These are phyloP conservation scores for Skeletonema marinoi DNA, from an alignment of 108 stramenopile genomes.

Conservation along the genomic window DNA sequence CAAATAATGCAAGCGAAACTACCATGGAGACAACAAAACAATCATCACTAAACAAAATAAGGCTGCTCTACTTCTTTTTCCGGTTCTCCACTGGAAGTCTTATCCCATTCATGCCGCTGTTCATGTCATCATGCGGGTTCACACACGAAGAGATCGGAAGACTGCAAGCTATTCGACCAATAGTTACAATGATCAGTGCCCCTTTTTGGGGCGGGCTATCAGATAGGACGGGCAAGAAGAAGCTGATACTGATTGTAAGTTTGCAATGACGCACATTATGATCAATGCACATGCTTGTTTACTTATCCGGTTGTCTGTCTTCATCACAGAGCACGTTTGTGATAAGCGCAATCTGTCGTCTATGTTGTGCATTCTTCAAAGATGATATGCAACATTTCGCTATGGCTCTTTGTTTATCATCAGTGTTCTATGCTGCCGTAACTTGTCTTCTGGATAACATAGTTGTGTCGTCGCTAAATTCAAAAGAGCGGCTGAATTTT, in stretches of 20 bases:
- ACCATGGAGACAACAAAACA: background rate
- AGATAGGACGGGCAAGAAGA: slow-evolving; percentile 33
- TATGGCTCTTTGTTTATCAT: slow-evolving; percentile 24
- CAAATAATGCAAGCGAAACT: background rate
- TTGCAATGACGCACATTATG: background rate
- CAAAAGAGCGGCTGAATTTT: slow-evolving; percentile 69
- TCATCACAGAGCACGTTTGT: slow-evolving; percentile 17
- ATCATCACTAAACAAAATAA: slow-evolving; percentile 20
- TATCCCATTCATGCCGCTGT: slow-evolving; percentile 41
- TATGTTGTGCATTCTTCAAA: slow-evolving; percentile 14
- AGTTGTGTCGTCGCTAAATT: slow-evolving; percentile 68
- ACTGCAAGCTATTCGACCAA: slow-evolving; percentile 41
- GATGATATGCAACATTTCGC: slow-evolving; percentile 17
- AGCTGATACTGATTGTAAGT: slow-evolving; percentile 33
- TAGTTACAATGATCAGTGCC: slow-evolving; percentile 33
- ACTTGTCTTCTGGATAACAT: slow-evolving; percentile 85
- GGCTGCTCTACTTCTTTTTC: slow-evolving; percentile 32
- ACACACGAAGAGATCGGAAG: slow-evolving; percentile 22
- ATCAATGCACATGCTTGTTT: too few relatives aligned
- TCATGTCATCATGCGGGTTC: slow-evolving; percentile 38
- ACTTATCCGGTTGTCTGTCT: background rate
- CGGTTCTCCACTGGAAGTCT: slow-evolving; percentile 36
- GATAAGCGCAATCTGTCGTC: slow-evolving; percentile 20
- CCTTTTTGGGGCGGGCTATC: slow-evolving; percentile 38
- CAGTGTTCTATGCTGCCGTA: slow-evolving; percentile 33